Percentiles rank a stretch among this genome's conserved stretches.
These are phyloP conservation scores for Eutypa lata DNA, from an alignment of 2,329 filamentous ascomycete genomes.

Conservation along the genomic window DNA sequence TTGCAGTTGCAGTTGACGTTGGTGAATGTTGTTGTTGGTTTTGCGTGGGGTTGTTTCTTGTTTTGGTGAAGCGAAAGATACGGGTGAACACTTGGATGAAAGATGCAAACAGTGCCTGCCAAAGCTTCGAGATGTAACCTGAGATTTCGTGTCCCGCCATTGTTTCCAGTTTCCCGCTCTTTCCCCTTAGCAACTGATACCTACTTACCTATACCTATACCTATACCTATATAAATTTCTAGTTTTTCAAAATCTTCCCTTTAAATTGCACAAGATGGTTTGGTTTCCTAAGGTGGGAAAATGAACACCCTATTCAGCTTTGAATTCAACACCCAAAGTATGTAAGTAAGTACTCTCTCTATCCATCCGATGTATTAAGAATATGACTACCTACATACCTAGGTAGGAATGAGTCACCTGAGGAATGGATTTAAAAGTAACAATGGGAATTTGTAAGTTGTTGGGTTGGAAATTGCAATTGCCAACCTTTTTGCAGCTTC, in stretches of 20 bases:
- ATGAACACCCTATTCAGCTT: too few species aligned
- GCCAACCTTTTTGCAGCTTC: background rate
- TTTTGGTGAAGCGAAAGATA: slow-evolving; percentile 23
- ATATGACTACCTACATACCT: too few species aligned
- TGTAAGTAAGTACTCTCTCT: too few species aligned
- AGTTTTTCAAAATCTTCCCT: background rate
- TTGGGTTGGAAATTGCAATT: background rate
- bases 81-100: slow-evolving; percentile 27
- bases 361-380: too few species aligned
- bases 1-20: background rate
- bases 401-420: too few species aligned
- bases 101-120: slow-evolving; percentile 32
- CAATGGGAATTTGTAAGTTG: background rate
- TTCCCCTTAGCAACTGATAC: slow-evolving; percentile 2
- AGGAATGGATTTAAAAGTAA: too few species aligned
- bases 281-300: too few species aligned
- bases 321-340: too few species aligned
- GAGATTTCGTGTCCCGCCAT: slow-evolving; percentile 32
- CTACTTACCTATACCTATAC: background rate
- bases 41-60: slow-evolving; percentile 8
- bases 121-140: slow-evolving; percentile 30
- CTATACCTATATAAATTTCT: background rate
- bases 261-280: too few species aligned
- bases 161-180: slow-evolving; percentile 15
- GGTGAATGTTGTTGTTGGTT: background rate